Percentiles rank a stretch among this genome's conserved stretches.
Conservation (phyloP, 257 asterid genomes). For the Dorcoceras hygrometricum region DNA sequence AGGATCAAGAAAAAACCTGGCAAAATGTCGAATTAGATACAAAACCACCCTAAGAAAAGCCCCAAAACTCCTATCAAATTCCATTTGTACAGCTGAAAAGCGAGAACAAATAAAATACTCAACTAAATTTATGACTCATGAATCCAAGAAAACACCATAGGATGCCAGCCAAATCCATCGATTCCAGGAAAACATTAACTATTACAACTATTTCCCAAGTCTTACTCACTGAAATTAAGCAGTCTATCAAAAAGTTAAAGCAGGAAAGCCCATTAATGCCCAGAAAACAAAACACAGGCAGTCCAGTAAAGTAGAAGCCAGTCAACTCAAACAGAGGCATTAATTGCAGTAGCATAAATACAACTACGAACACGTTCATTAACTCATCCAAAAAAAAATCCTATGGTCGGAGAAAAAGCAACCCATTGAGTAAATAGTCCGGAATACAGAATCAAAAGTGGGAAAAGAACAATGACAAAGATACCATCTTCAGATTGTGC, state of each 20-base stretch:
- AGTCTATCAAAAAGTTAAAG: constrained; percentile 26
- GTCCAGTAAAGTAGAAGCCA: constrained; percentile 33
- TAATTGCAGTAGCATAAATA: constrained; percentile 39
- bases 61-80: constrained; percentile 6
- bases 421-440: constrained; percentile 35
- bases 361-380: constrained; percentile 24
- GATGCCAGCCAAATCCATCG: constrained; percentile 35
- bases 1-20: constrained; percentile 29
- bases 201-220: constrained; percentile 39
- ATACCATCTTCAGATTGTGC: constrained; percentile 52
- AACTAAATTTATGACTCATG: constrained; percentile 18
- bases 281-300: constrained; percentile 11
- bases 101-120: constrained; percentile 17
- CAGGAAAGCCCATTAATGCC: constrained; percentile 41
- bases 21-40: constrained; percentile 21
- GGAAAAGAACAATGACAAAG: constrained; percentile 33
- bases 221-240: constrained; percentile 39
- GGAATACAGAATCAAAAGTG: constrained; percentile 40
- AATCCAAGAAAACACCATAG: constrained; percentile 33
- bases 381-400: not conserved
- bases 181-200: constrained; percentile 27
- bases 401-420: constrained; percentile 16
- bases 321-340: constrained; percentile 43
- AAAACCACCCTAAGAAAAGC: constrained; percentile 5
- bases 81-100: constrained; percentile 31